phyloP scores from a whole-genome alignment of 2,329 filamentous ascomycete species.

The Colletotrichum caudatum region DNA sequence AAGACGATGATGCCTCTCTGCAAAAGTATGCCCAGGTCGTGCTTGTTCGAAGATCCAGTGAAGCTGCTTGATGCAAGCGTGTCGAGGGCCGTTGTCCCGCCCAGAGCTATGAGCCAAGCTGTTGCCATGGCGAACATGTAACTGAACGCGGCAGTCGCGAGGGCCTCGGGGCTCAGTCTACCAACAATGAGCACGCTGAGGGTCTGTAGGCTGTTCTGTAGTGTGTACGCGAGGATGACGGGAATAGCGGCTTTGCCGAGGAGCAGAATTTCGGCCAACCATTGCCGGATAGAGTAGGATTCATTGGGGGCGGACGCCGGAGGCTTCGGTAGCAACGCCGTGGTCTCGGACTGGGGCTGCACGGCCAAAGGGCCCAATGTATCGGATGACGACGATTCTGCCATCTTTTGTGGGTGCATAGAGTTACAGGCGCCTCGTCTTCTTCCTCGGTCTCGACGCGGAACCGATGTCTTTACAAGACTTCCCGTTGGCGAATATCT shows the following conservation, averaged over 20 bases:
- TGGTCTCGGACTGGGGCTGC: constrained; percentile 34
- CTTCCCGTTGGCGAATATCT: background rate
- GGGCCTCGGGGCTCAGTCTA: constrained; percentile 80
- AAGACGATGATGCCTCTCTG: constrained; percentile 82
- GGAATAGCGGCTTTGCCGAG: constrained; percentile 78
- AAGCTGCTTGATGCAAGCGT: constrained; percentile 86
- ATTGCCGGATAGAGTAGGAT: constrained; percentile 27
- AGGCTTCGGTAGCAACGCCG: constrained; percentile 40
- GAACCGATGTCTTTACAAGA: background rate
- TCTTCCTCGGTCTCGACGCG: background rate
- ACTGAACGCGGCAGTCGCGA: constrained; percentile 86
- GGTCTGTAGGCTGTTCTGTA: constrained; percentile 89
- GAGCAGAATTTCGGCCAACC: constrained; percentile 70
- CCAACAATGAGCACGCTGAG: constrained; percentile 85
- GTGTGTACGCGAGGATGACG: constrained; percentile 84
- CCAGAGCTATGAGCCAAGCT: constrained; percentile 87
- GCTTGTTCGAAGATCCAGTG: constrained; percentile 82
- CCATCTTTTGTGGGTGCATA: constrained; percentile 20
- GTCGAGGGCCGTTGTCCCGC: constrained; percentile 87
- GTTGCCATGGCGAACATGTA: constrained; percentile 96
- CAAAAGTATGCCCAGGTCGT: constrained; percentile 81
- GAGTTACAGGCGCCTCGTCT: background rate
- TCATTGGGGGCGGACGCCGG: constrained; percentile 26
- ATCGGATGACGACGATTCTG: constrained; percentile 22
- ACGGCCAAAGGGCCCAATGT: constrained; percentile 11